Evolutionary conservation across 225 moss, liverwort and hornwort species (phyloP).

Genomic region (Sphagnum contortum): DNA sequence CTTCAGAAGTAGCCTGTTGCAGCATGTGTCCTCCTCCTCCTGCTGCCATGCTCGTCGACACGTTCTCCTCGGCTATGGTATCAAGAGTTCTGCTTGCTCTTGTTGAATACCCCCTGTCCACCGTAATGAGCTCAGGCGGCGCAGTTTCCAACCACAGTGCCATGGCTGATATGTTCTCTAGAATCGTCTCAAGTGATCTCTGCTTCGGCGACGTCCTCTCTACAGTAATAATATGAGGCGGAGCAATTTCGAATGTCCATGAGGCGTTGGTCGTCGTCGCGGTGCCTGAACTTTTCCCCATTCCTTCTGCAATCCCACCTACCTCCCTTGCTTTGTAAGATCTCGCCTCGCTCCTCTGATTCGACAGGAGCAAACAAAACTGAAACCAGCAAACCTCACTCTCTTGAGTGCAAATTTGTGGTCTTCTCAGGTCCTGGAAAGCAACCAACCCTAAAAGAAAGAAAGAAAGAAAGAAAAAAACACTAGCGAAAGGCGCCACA

Average conservation of each 20-base stretch:
- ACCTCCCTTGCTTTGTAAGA: no score
- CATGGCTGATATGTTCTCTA: conserved; percentile 25
- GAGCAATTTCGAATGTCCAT: conserved; percentile 17
- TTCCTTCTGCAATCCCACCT: no score
- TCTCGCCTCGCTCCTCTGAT: no score
- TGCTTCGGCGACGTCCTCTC: conserved; percentile 25
- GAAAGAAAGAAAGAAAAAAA: no score
- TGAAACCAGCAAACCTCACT: no score
- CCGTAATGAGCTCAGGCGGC: conserved; percentile 16
- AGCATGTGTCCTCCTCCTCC: neutral
- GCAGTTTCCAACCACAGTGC: conserved; percentile 19
- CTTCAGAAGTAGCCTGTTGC: neutral
- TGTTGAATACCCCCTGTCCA: conserved; percentile 13
- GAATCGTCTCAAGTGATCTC: conserved; percentile 26
- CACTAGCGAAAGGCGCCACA: no score
- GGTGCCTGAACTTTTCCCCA: no score
- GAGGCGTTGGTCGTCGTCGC: no score
- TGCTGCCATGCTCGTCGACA: conserved; percentile 12
- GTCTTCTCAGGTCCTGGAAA: no score
- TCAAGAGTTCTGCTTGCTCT: conserved; percentile 12
- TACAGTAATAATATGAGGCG: conserved; percentile 25
- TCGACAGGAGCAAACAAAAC: no score
- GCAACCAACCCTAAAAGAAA: no score
- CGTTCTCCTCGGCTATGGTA: conserved; percentile 21
- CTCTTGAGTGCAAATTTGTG: no score